Evolutionary conservation across 306 rosid genomes (phyloP).

Genomic region (Trifolium subterraneum): DNA sequence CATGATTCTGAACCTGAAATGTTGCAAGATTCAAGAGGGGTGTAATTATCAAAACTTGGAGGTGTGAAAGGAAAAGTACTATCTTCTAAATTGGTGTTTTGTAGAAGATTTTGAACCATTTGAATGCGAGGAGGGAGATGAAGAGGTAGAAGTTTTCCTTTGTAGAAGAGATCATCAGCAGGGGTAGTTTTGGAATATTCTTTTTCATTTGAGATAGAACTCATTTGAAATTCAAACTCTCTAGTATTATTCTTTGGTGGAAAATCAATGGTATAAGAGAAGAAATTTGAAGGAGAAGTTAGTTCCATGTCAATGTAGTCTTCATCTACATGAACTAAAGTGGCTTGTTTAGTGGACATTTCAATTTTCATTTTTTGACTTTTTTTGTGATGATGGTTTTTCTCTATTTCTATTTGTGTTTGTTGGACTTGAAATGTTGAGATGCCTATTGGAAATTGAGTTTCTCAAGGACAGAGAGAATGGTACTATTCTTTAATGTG

Average conservation of each 20-base stretch:
- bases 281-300: slow-evolving; percentile 57
- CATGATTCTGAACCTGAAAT: slow-evolving; percentile 71
- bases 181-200: slow-evolving; percentile 65
- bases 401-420: slow-evolving; percentile 42
- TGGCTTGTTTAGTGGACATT: slow-evolving; percentile 48
- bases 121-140: slow-evolving; percentile 91
- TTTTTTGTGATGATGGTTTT: slow-evolving; percentile 34
- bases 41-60: slow-evolving; percentile 2
- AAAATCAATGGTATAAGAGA: slow-evolving; percentile 58
- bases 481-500: slow-evolving; percentile 47
- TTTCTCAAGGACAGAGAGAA: slow-evolving; percentile 55
- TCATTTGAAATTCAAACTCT: slow-evolving; percentile 96
- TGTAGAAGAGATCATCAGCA: slow-evolving; percentile 96
- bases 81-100: slow-evolving; percentile 54
- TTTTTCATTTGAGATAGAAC: slow-evolving; percentile 53
- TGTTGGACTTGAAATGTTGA: slow-evolving; percentile 35
- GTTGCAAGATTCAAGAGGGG: slow-evolving; percentile 59
- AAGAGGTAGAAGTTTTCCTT: slow-evolving; percentile 96
- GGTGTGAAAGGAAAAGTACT: slow-evolving; percentile 45
- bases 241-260: slow-evolving; percentile 54
- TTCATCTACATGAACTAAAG: slow-evolving; percentile 63
- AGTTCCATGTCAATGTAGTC: slow-evolving; percentile 94
- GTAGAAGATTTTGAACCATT: slow-evolving; percentile 76
- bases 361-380: slow-evolving; percentile 58
- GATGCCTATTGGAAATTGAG: slow-evolving; percentile 80